Percentiles rank a stretch among this genome's conserved stretches.
Evolutionary conservation across 768 basidiomycete genomes (phyloP).

Genomic region (Fomitopsis pulvina): DNA sequence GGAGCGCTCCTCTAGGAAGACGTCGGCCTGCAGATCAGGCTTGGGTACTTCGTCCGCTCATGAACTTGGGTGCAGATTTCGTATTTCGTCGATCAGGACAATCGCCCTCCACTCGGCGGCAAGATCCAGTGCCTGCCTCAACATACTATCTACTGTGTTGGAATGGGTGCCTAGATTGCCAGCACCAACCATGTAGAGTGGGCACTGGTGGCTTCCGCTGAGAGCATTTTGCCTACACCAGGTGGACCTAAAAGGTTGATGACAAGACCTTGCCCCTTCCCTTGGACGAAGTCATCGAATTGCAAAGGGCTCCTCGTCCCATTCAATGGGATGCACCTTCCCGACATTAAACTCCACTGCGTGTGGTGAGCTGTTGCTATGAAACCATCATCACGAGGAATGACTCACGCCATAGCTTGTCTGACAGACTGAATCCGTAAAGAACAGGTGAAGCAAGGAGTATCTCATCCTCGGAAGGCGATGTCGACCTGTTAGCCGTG

Average conservation of each 20-base stretch:
- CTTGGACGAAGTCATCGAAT: not conserved
- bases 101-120: conserved; percentile 28
- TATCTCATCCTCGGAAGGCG: not conserved
- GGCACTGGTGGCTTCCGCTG: conserved; percentile 14
- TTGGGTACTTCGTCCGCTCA: not conserved
- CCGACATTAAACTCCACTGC: conserved; percentile 29
- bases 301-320: conserved; percentile 19
- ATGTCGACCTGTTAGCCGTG: no score
- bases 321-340: conserved; percentile 28
- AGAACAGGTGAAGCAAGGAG: not conserved
- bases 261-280: no score
- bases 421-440: conserved; percentile 53
- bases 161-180: conserved; percentile 29
- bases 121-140: conserved; percentile 25
- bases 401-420: conserved; percentile 57
- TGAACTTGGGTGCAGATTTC: conserved; percentile 8
- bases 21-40: conserved; percentile 38
- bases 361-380: conserved; percentile 14
- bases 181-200: conserved; percentile 22
- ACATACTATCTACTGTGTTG: conserved; percentile 19
- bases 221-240: no score
- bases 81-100: conserved; percentile 25
- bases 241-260: conserved; percentile 24
- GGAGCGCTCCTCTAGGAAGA: conserved; percentile 64
- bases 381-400: not conserved